These are phyloP conservation scores for Cordyceps farinosa DNA, from an alignment of 2,329 filamentous ascomycete genomes.

Conservation along the genomic window DNA sequence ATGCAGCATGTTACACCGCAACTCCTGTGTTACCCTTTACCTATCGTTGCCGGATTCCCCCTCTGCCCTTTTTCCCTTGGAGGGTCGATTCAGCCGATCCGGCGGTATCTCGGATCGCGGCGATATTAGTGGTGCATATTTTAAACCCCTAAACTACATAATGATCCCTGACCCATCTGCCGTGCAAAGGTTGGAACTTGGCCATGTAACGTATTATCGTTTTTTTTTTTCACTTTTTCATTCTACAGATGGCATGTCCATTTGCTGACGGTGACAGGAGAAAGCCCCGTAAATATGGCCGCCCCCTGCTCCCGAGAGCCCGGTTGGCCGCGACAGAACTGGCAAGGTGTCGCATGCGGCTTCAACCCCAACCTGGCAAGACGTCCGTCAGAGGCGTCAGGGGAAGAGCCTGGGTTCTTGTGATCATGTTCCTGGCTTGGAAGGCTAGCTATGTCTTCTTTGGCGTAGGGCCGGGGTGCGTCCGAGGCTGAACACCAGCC, in stretches of 20 bases:
- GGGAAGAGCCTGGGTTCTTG: background rate
- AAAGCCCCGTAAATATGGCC: background rate
- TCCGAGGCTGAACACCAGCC: background rate
- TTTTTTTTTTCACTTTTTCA: too few species aligned
- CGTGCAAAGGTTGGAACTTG: too few species aligned
- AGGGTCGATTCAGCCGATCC: background rate
- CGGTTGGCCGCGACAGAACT: background rate
- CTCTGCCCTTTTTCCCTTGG: slow-evolving; percentile 7
- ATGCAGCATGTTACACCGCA: slow-evolving; percentile 12
- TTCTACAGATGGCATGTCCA: background rate
- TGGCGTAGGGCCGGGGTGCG: background rate
- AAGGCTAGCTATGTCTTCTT: too few species aligned
- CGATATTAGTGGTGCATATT: background rate
- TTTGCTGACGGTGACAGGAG: background rate
- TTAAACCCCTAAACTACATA: background rate
- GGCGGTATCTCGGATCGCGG: slow-evolving; percentile 7
- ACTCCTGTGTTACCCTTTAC: background rate
- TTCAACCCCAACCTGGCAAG: background rate
- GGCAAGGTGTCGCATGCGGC: slow-evolving; percentile 3
- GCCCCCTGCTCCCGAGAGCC: background rate
- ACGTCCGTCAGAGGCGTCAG: background rate
- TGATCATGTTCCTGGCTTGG: too few species aligned
- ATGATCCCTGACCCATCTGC: background rate
- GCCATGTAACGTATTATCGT: slow-evolving; percentile 3
- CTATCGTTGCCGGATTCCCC: slow-evolving; percentile 17